Conservation (phyloP, 805 yeast species). For the Yamadazyma scolyti region DNA sequence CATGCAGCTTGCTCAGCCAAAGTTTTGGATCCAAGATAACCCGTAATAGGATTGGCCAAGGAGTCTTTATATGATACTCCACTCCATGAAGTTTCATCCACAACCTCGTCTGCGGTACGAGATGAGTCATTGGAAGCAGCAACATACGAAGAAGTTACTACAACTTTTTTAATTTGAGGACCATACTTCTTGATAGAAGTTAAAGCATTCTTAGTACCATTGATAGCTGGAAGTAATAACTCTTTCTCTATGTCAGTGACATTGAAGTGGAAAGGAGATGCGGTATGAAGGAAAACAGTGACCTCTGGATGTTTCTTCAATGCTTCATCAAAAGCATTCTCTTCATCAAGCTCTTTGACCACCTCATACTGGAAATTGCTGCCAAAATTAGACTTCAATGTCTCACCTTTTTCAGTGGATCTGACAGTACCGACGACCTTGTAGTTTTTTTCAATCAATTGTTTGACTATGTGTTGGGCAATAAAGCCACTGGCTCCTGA, state of each 20-base stretch:
- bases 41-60: constrained; percentile 34
- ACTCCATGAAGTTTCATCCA: constrained; percentile 40
- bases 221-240: constrained; percentile 51
- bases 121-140: constrained; percentile 36
- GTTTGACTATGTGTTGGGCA: constrained; percentile 46
- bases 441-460: constrained; percentile 37
- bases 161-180: constrained; percentile 40
- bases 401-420: constrained; percentile 23
- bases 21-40: constrained; percentile 59
- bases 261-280: constrained; percentile 53
- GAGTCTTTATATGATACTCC: constrained; percentile 49
- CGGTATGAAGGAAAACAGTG: constrained; percentile 55
- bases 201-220: constrained; percentile 53
- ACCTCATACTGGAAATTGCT: constrained; percentile 39
- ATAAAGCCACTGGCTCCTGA: constrained; percentile 55
- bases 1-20: constrained; percentile 62
- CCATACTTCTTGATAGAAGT: constrained; percentile 43
- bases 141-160: constrained; percentile 52
- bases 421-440: constrained; percentile 31
- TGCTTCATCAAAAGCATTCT: constrained; percentile 42
- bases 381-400: constrained; percentile 24
- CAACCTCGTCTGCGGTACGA: constrained; percentile 13
- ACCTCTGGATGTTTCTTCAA: constrained; percentile 49
- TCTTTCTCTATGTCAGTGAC: constrained; percentile 45
- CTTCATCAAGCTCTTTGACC: constrained; percentile 44